Evolutionary conservation across 83 land plant genomes (phyloP), one percentile per base, ranked within the genome.

Genomic region (Diphasiastrum complanatum): DNA sequence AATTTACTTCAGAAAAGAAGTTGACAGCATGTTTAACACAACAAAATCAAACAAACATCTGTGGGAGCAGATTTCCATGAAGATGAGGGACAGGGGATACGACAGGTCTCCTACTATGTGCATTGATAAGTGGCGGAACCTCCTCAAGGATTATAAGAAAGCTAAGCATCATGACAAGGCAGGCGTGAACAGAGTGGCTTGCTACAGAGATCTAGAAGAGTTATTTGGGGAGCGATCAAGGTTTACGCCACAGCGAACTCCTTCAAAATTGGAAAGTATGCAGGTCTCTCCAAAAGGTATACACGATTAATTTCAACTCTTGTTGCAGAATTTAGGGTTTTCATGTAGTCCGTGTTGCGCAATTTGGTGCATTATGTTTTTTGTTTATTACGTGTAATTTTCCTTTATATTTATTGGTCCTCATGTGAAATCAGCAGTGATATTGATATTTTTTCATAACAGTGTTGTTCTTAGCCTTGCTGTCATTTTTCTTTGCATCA

Each of bases 71-170:
- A 93, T 93, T 33, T 89, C 96, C 4, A 48, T 67, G 26, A 89
- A 89, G 64, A 93, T 93, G 99, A 81, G 89, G 67, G 92, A 89
- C 28, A 72, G 79, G 26, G 99, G 99, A 34, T 93, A 79, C 60
- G 99, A 89, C 33, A 75, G 99, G 51, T 89, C 99, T 24, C 84
- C 99, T 1, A 89, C 91, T 4, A 93, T 93, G 99, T 93, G 99
- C 51, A 93, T 93, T 8, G 99, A 93, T 60, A 93, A 93, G 67
- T 93, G 99, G 99, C 74, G 99, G 74, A 93, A 93, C 51, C 61
- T 93, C 67, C 56, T 93, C 32, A 93, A 93, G 77, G 99, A 93
- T 81, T 93, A 71, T 54, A 93, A 89, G 81, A 93, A 93, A 47
- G 84, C 83, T 2, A 93, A 77, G 86, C 78, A 77, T 1, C 86